Evolutionary conservation across 352 stramenopile genomes (phyloP).

Genomic region (Porosira glacialis): DNA sequence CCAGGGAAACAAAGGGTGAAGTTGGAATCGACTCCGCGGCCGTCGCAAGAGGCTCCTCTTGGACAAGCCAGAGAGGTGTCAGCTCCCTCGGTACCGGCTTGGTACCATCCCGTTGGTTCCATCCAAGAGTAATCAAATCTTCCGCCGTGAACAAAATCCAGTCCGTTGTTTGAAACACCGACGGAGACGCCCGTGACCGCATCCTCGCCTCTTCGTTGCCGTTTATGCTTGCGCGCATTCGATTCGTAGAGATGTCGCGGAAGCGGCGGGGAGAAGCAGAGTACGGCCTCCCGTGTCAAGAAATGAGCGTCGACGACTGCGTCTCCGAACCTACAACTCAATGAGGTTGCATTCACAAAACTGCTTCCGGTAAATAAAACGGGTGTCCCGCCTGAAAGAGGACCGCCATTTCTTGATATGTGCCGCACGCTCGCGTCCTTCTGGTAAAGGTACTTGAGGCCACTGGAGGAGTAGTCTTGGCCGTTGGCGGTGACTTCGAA

Average conservation of each 20-base stretch:
- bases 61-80: constrained; percentile 79
- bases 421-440: constrained; percentile 80
- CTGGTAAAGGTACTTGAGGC: constrained; percentile 90
- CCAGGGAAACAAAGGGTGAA: constrained; percentile 91
- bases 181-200: too few relatives aligned
- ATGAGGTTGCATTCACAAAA: constrained; percentile 87
- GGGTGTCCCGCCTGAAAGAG: constrained; percentile 69
- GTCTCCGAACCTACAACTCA: constrained; percentile 87
- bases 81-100: constrained; percentile 45
- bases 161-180: constrained; percentile 91
- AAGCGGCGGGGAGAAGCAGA: constrained; percentile 83
- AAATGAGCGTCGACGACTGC: constrained; percentile 84
- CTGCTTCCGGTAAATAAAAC: constrained; percentile 63
- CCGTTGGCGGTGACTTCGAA: constrained; percentile 94
- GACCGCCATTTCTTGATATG: constrained; percentile 42
- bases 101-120: constrained; percentile 39
- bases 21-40: constrained; percentile 83
- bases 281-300: constrained; percentile 82
- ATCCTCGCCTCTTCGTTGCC: too few relatives aligned
- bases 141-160: constrained; percentile 87
- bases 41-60: constrained; percentile 86
- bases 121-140: constrained; percentile 78
- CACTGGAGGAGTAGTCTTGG: constrained; percentile 89
- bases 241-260: constrained; percentile 42
- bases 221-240: constrained; percentile 43